Evolutionary conservation across 1,284 basidiomycete genomes (phyloP), one percentile per base, ranked within the genome.

Genomic region (Apiotrichum brassicae): DNA sequence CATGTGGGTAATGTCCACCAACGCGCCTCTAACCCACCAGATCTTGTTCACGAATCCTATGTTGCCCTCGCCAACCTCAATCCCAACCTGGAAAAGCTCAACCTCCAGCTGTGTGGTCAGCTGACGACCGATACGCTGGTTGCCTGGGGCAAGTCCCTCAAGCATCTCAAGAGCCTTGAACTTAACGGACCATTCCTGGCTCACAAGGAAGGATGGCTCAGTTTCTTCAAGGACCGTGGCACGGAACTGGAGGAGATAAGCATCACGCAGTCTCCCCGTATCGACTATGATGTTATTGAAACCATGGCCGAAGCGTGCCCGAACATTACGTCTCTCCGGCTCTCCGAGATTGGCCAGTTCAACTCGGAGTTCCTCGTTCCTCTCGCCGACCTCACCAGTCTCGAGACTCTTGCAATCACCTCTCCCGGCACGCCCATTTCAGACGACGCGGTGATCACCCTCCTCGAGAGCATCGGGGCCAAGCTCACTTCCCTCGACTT

Each of bases 111-210:
- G 59, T 97, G 93, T 61, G 95, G 94, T 8, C 84, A 85, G 46
- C 79, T 97, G 52, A 80, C 86, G 58, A 82, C 87, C 54, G 70
- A 78, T 0, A 82, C 85, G 19, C 72, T 97, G 33, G 68, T 75
- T 12, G 72, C 78, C 1, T 91, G 88, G 81, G 77, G 78, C 12
- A 77, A 71, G 6, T 78, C 79, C 2, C 78, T 97, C 22, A 81
- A 80, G 1, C 68, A 80, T 8, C 80, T 98, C 32, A 78, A 75
- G 18, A 79, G 79, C 20, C 64, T 98, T 8, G 86, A 88, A 62
- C 83, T 98, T 6, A 83, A 88, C 23, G 94, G 87, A 0, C 88
- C 91, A 0, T 97, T 91, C 73, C 82, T 95, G 22, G 85, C 95
- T 23, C 82, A 84, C 39, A 76, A 81, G 7, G 76, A 81, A 6